These are phyloP conservation scores for Eragrostis tef DNA, from an alignment of 202 grass and related monocot species.

Conservation along the genomic window DNA sequence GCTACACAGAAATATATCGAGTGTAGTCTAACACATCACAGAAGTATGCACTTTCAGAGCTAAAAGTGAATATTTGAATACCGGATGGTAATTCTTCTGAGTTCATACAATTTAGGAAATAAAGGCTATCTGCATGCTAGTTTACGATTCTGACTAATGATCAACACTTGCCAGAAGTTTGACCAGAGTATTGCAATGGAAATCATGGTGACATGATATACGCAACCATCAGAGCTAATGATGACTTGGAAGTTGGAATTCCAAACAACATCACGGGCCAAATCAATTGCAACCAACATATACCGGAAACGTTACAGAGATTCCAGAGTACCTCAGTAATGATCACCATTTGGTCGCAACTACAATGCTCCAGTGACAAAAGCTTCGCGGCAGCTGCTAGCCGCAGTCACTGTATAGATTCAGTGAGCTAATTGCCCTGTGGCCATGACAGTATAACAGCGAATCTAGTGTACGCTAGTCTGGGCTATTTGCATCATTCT, in stretches of 20 bases:
- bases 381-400: not conserved
- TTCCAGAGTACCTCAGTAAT: not conserved
- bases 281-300: not conserved
- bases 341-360: slow-evolving; percentile 19
- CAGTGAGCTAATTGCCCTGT: not conserved
- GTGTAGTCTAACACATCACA: not conserved
- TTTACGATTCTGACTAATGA: not conserved
- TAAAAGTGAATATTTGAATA: not conserved
- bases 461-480: not conserved
- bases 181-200: not conserved
- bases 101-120: too few relatives aligned
- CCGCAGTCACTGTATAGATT: not conserved
- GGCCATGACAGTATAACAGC: not conserved
- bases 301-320: not conserved
- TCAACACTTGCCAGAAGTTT: not conserved
- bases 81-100: not conserved
- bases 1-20: not conserved
- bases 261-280: not conserved
- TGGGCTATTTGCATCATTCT: not conserved
- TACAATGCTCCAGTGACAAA: not conserved
- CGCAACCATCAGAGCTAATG: not conserved
- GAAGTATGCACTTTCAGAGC: not conserved
- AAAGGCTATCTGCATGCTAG: not conserved
- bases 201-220: not conserved
- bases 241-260: not conserved